Percentiles rank a stretch among this genome's conserved stretches.
phyloP scores from a whole-genome alignment of 768 basidiomycete species.

The Hypholoma fasciculare region DNA sequence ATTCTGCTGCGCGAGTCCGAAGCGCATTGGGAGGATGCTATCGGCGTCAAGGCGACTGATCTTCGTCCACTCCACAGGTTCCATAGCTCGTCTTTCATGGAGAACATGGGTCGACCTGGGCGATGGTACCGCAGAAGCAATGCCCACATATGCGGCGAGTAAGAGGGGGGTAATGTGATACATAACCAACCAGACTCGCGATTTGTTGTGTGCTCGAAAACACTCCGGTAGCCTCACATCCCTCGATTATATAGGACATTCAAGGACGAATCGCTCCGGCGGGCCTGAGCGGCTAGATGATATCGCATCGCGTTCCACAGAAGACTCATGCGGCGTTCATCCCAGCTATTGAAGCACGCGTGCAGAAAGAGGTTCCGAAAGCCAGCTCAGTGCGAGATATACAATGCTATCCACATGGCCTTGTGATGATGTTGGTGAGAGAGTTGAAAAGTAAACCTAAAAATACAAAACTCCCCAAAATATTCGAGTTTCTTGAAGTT shows the following conservation, averaged over 20 bases:
- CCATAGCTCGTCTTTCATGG: constrained; percentile 27
- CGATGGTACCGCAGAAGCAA: constrained; percentile 20
- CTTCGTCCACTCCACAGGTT: constrained; percentile 25
- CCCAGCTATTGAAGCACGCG: neutral
- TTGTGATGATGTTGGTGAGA: too few relatives aligned
- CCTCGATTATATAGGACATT: neutral
- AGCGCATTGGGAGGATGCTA: constrained; percentile 41
- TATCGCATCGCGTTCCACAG: constrained; percentile 1
- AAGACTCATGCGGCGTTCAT: neutral
- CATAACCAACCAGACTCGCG: neutral
- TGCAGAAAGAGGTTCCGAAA: neutral
- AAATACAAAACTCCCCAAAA: too few relatives aligned
- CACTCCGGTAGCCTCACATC: neutral
- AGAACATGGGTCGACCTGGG: constrained; percentile 25
- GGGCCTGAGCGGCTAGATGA: neutral
- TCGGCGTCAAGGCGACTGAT: constrained; percentile 23
- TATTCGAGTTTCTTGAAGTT: too few relatives aligned
- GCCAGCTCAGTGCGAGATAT: neutral
- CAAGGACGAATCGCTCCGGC: neutral
- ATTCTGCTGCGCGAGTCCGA: constrained; percentile 50
- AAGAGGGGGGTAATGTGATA: constrained; percentile 4
- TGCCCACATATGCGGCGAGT: constrained; percentile 1
- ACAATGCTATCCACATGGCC: too few relatives aligned
- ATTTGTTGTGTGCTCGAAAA: neutral
- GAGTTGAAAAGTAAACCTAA: too few relatives aligned